Base-by-base conservation (phyloP, 176 grass and related monocot species). In the Eragrostis nindensis region DNA sequence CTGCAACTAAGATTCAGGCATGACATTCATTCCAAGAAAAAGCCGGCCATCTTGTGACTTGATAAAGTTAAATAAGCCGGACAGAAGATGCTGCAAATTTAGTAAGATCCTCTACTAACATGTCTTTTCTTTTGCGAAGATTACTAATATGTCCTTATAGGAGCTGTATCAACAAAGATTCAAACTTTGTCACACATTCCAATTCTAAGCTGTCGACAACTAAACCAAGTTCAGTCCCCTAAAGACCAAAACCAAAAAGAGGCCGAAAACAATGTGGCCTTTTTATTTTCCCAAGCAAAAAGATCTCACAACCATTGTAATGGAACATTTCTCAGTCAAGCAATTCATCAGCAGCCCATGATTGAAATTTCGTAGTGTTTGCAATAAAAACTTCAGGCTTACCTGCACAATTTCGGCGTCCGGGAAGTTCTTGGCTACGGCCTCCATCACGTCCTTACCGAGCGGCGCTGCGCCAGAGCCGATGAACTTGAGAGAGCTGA, bases 391-490 rank as follows among this genome's bases (percentile, higher is more conserved):
- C 10, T 18, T 14, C 6, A 62, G 7, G 74, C 30, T 80, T 73
- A 98, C 95, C 95, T 98, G 92, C 74, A 70, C 80, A 61, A 98
- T 65, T 0, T 86, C 75, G 11, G 86, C 63, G 62, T 81, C 19
- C 10, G 88, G 88, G 60, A 98, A 87, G 32, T 89, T 89, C 41
- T 63, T 98, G 65, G 90, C 82, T 52, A 98, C 92, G 27, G 70
- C 84, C 75, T 89, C 90, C 95, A 98, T 98, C 14, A 98, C 86
- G 62, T 98, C 92, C 89, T 94, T 98, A 66, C 95, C 88, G 29
- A 98, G 78, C n/a, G 95, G 95, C 2, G 95, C 95, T 2, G 95
- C 95, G n/a, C 95, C 95, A 7, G 95, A 95, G 36, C 86, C 90
- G 66, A 98, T 68, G 32, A 89, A 72, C 71, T 0, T 89, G 22